Conservation (phyloP, 805 yeast genomes). For the Zygoascus ofunaensis region DNA sequence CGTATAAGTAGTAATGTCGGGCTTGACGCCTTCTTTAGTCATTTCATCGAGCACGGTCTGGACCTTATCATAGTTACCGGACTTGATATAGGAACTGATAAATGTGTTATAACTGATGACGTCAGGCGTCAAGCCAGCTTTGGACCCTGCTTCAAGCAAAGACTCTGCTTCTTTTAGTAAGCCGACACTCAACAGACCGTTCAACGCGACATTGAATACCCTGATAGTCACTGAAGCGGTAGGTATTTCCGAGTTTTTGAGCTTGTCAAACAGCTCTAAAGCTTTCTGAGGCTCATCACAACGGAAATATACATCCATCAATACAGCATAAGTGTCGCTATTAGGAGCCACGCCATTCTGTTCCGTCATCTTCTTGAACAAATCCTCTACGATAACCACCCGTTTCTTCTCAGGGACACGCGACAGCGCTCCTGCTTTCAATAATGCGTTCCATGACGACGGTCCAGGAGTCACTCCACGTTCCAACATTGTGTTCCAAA, state of each 20-base stretch:
- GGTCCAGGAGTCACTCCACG: conserved; percentile 35
- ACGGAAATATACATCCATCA: conserved; percentile 41
- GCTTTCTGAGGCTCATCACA: conserved; percentile 37
- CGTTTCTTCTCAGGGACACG: conserved; percentile 22
- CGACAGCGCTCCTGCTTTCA: conserved; percentile 36
- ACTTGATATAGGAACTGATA: conserved; percentile 35
- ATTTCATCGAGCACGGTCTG: conserved; percentile 41
- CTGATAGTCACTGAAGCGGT: conserved; percentile 30
- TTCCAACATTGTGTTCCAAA: conserved; percentile 43
- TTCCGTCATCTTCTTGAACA: conserved; percentile 32
- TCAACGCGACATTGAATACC: conserved; percentile 38
- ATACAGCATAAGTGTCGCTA: conserved; percentile 39
- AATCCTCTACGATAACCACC: conserved; percentile 17
- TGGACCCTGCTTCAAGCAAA: conserved; percentile 29
- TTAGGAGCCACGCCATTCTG: conserved; percentile 34
- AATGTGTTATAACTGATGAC: conserved; percentile 45
- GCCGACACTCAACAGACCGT: conserved; percentile 36
- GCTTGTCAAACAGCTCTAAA: conserved; percentile 28
- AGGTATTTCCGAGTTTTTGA: conserved; percentile 28
- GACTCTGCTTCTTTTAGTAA: conserved; percentile 39
- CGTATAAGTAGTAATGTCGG: conserved; percentile 58
- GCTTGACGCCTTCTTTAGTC: conserved; percentile 35
- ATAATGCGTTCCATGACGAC: conserved; percentile 51
- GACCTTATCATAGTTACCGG: conserved; percentile 37
- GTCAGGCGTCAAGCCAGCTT: conserved; percentile 35